Evolutionary conservation across 192 early-diverging fungal genomes (phyloP).

Genomic region (Helicostylum pulchrum): DNA sequence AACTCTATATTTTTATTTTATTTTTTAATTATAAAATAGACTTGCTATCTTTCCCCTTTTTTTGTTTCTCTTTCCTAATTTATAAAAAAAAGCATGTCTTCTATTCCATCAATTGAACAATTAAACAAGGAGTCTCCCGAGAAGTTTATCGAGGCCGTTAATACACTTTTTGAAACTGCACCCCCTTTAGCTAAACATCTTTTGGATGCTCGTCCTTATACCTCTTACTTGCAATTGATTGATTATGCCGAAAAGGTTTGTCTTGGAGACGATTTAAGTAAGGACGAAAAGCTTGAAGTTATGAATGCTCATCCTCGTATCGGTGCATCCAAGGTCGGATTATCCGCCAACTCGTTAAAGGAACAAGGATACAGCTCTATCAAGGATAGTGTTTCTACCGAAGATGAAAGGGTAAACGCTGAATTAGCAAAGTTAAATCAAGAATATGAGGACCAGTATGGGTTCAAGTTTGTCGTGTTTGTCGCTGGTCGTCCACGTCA

Average conservation of each 20-base stretch:
- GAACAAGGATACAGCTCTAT: conserved; percentile 63
- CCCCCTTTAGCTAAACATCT: conserved; percentile 74
- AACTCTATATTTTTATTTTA: too few relatives aligned
- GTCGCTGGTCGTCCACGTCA: conserved; percentile 71
- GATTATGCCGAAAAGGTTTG: conserved; percentile 45
- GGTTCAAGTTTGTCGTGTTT: conserved; percentile 83
- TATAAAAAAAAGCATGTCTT: conserved; percentile 26
- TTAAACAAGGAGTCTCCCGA: conserved; percentile 54
- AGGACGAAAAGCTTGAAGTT: conserved; percentile 68
- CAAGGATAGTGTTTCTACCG: conserved; percentile 32
- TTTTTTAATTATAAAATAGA: too few relatives aligned
- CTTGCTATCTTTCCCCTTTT: too few relatives aligned
- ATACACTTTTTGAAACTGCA: conserved; percentile 80
- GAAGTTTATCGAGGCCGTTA: conserved; percentile 58
- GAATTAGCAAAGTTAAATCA: conserved; percentile 59
- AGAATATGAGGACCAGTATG: conserved; percentile 71
- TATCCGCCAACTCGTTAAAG: conserved; percentile 68
- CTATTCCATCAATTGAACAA: conserved; percentile 63
- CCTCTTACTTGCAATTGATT: conserved; percentile 66
- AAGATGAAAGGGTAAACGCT: conserved; percentile 52
- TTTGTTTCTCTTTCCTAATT: conserved; percentile 10
- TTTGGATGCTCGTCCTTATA: conserved; percentile 66
- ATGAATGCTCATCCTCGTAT: conserved; percentile 91
- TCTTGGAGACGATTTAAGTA: conserved; percentile 50
- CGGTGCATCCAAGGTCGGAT: conserved; percentile 65